Conservation (phyloP, 2,329 filamentous ascomycete species). For the Cylindrodendrum hubeiense region DNA sequence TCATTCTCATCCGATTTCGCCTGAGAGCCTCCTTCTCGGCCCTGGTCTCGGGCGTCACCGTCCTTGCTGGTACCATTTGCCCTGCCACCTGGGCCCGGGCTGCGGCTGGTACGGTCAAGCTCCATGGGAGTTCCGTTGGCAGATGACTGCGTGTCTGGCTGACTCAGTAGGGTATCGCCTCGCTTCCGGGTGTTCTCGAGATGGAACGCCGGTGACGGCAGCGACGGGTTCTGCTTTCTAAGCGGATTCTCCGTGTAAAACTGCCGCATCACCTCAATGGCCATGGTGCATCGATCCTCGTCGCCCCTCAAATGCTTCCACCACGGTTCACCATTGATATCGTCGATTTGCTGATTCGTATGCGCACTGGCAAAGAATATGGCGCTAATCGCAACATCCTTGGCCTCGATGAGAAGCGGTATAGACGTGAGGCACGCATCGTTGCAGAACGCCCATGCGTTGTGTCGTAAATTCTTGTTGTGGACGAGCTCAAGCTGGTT, state of each 20-base stretch:
- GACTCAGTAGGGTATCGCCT: conserved; percentile 56
- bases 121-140: conserved; percentile 62
- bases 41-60: conserved; percentile 46
- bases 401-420: conserved; percentile 83
- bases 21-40: conserved; percentile 49
- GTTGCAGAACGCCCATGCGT: conserved; percentile 94
- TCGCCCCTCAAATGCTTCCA: conserved; percentile 84
- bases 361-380: conserved; percentile 89
- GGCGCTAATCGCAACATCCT: conserved; percentile 85
- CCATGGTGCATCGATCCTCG: conserved; percentile 76
- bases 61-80: conserved; percentile 55
- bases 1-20: conserved; percentile 48
- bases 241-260: conserved; percentile 76
- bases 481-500: conserved; percentile 79
- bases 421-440: conserved; percentile 88
- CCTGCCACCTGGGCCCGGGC: conserved; percentile 59
- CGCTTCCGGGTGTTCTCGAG: conserved; percentile 68
- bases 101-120: conserved; percentile 62
- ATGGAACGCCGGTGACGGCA: conserved; percentile 67
- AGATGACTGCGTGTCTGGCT: conserved; percentile 60
- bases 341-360: conserved; percentile 80
- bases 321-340: conserved; percentile 83
- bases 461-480: conserved; percentile 85
- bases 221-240: conserved; percentile 65
- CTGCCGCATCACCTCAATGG: conserved; percentile 81